Evolutionary conservation across 2,329 filamentous ascomycete genomes (phyloP), one percentile per base, ranked within the genome.

Genomic region (Gnomoniopsis sp.): DNA sequence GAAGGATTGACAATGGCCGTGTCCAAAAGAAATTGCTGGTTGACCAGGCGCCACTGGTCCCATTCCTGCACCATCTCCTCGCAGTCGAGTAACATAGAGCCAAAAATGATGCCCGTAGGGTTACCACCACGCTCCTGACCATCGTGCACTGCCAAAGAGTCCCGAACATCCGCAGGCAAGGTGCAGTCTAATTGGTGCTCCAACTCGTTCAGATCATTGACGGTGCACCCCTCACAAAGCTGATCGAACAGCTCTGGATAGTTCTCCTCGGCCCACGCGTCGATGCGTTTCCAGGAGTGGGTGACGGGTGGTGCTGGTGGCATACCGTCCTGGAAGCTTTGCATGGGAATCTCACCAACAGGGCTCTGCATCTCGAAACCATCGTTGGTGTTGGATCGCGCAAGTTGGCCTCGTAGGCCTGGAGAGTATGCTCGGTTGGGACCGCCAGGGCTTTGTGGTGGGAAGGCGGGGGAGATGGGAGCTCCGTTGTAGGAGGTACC

Each of bases 51-150:
- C 95, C 95, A 99, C 70, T 96, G 96, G 68, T 90, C 89, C 91
- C 93, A 98, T 72, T 99, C 95, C 72, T 97, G 92, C 22, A 96
- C 88, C 66, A 99, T 96, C 71, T 99, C 95, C 74, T 99, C 95
- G 70, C 95, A 98, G 73, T 99, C 95, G 59, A 99, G 84, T 63
- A 99, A 77, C 95, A 99, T 99, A 71, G 86, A 89, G 61, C 93
- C 85, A 68, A 99, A 98, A 62, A 99, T 85, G 65, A 98, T 89
- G 63, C 95, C 95, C 0, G 93, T 97, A 1, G 95, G 95, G 58
- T 83, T 82, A 63, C 95, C 95, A 62, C 92, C 91, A 64, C 95
- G 89, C 76, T 99, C 95, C 74, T 99, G 95, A n/a, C 95, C 95
- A 69, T 99, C 95, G 72, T 99, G 95, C 55, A 91, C 74, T 77